Base-by-base conservation (phyloP, 2,329 filamentous ascomycete genomes). In the Iodosphaeria phyllophila region DNA sequence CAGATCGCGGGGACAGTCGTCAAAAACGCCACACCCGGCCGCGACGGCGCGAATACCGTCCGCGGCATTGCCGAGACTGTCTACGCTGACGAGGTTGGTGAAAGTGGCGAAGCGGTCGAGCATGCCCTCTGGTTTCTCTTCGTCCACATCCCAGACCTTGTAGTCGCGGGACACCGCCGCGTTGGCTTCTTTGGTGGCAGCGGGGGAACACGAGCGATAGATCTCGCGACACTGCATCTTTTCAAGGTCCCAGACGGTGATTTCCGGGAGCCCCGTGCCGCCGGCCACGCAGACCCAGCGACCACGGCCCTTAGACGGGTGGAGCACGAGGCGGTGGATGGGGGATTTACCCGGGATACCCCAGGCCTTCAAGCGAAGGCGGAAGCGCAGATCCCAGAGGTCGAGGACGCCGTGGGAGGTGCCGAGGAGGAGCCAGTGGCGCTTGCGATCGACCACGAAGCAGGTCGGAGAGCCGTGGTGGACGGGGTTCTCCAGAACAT, bases 311-410 rank as follows among this genome's bases (percentile, higher is more conserved):
- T 74, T 79, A 13, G 64, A 65, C 0, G 83, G 82, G 41, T 92
- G 82, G 1, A 92, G 58, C 28, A 69, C 63, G 10, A 98, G 59
- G 16, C 82, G 66, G 38, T 86, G 75, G 32, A 95, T 80, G 11
- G 79, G 61, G 1, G 74, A 71, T 31, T 78, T 78, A 13, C 78
- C 80, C 0, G 79, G 72, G 15, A 93, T 64, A 1, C 82, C 82
- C 82, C 84, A 95, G 9, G 74, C 78, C 45, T 79, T 83, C 13
- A 95, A 57, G 13, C 82, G 69, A 38, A 95, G 66, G 35, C 72
- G 76, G 58, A 98, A 98, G n/a, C 89, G 75, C 20, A 98, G 60
- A 48, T 98, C 89, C 89, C 89, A 98, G 2, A 98, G 62, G 43
- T 92, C 78, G 6, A 98, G 58, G 15, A 95, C 74, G 18, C 91